Conservation (phyloP, 2,329 filamentous ascomycete species). For the Aspergillus ochraceus region DNA sequence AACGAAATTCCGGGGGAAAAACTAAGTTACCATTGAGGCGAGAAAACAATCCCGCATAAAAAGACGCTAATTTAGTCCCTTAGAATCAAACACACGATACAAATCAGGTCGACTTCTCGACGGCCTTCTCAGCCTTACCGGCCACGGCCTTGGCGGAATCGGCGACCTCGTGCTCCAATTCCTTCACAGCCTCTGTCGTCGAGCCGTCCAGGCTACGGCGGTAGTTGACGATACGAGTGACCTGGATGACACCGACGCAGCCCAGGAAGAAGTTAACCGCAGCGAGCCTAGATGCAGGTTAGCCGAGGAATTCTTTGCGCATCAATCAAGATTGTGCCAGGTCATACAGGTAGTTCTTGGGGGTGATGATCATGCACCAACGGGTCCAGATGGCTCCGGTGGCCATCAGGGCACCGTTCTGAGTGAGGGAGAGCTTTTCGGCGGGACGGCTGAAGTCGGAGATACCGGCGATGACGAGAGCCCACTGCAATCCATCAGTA, state of each 20-base stretch:
- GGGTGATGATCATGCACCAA: slow-evolving; percentile 97
- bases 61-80: slow-evolving; percentile 1
- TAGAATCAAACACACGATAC: background rate
- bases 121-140: slow-evolving; percentile 31
- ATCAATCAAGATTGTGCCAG: background rate
- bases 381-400: slow-evolving; percentile 97
- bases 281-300: slow-evolving; percentile 63
- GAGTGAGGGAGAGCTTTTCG: slow-evolving; percentile 87
- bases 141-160: slow-evolving; percentile 36
- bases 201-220: slow-evolving; percentile 56
- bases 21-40: background rate
- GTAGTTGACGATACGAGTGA: slow-evolving; percentile 71
- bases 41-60: background rate
- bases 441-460: slow-evolving; percentile 89
- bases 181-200: slow-evolving; percentile 38
- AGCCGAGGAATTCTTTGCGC: background rate
- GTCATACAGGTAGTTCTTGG: slow-evolving; percentile 81
- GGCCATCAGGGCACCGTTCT: slow-evolving; percentile 85
- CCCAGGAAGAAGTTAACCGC: slow-evolving; percentile 98
- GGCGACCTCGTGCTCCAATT: slow-evolving; percentile 37
- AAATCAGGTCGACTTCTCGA: slow-evolving; percentile 32
- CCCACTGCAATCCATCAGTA: slow-evolving; percentile 62
- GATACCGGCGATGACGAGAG: slow-evolving; percentile 85
- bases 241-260: slow-evolving; percentile 79
- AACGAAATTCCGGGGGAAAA: background rate